Conservation (phyloP, 2,329 filamentous ascomycete genomes). For the Aureobasidium sp. region DNA sequence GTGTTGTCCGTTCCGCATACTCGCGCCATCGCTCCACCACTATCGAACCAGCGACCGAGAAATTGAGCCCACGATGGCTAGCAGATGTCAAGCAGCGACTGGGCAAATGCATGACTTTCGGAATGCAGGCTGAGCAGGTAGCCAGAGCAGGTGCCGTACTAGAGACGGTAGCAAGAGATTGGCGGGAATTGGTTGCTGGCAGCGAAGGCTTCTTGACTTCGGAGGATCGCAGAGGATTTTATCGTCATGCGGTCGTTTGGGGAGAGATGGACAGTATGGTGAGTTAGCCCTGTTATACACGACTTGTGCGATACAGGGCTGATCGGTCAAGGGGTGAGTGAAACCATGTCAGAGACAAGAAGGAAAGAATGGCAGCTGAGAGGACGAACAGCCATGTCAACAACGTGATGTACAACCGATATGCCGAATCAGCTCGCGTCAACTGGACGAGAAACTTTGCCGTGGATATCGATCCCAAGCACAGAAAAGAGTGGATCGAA, state of each 20-base stretch:
- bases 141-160: slow-evolving; percentile 51
- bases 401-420: slow-evolving; percentile 75
- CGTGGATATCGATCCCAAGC: slow-evolving; percentile 49
- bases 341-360: not conserved
- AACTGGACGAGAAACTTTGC: slow-evolving; percentile 70
- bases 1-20: not conserved
- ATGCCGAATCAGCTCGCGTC: slow-evolving; percentile 71
- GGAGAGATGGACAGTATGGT: slow-evolving; percentile 69
- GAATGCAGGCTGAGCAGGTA: slow-evolving; percentile 51
- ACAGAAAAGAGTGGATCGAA: slow-evolving; percentile 57
- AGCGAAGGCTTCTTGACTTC: slow-evolving; percentile 67
- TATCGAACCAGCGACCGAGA: slow-evolving; percentile 18
- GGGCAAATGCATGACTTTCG: slow-evolving; percentile 68
- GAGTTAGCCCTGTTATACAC: slow-evolving; percentile 18
- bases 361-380: not conserved
- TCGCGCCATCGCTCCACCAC: not conserved
- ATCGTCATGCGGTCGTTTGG: slow-evolving; percentile 64
- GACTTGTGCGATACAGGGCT: not conserved
- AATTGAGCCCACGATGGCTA: slow-evolving; percentile 55
- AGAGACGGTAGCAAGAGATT: slow-evolving; percentile 52
- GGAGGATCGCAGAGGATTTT: slow-evolving; percentile 52
- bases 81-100: slow-evolving; percentile 57
- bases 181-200: slow-evolving; percentile 63
- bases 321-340: not conserved
- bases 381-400: slow-evolving; percentile 62